Percentiles rank a stretch among this genome's conserved stretches.
Evolutionary conservation across 176 grass and related monocot genomes (phyloP).

Genomic region (Carex myosuroides): DNA sequence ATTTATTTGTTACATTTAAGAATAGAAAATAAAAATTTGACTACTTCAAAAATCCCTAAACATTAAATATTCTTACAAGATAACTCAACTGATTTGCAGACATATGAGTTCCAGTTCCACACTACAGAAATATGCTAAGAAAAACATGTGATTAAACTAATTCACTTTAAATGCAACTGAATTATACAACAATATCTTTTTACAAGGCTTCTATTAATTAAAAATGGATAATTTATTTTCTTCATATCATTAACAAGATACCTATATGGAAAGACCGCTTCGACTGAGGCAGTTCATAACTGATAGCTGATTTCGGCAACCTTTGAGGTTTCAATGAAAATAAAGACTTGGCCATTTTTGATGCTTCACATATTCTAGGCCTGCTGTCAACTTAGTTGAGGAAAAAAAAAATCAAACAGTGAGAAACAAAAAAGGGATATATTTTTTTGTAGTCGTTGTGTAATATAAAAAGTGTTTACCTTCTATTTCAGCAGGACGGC

Average conservation of each 20-base stretch:
- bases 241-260: slow-evolving; percentile 4
- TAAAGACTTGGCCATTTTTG: slow-evolving; percentile 61
- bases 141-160: not conserved
- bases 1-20: not conserved
- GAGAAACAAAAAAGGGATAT: not conserved
- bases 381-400: slow-evolving; percentile 44
- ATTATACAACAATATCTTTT: not conserved
- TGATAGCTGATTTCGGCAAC: slow-evolving; percentile 26
- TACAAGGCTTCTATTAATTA: not conserved
- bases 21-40: not conserved
- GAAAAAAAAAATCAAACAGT: not conserved
- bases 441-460: not conserved
- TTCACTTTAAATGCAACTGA: not conserved
- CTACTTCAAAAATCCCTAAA: not conserved
- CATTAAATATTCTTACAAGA: not conserved
- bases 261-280: slow-evolving; percentile 43
- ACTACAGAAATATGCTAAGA: not conserved
- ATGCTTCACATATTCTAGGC: slow-evolving; percentile 38
- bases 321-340: slow-evolving; percentile 35
- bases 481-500: slow-evolving; percentile 27
- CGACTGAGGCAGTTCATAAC: slow-evolving; percentile 20
- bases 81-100: not conserved
- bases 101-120: not conserved
- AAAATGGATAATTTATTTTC: not conserved
- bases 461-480: slow-evolving; percentile 3